Base-by-base conservation (phyloP, 192 early-diverging fungal species). In the Haplosporangium gracile region DNA sequence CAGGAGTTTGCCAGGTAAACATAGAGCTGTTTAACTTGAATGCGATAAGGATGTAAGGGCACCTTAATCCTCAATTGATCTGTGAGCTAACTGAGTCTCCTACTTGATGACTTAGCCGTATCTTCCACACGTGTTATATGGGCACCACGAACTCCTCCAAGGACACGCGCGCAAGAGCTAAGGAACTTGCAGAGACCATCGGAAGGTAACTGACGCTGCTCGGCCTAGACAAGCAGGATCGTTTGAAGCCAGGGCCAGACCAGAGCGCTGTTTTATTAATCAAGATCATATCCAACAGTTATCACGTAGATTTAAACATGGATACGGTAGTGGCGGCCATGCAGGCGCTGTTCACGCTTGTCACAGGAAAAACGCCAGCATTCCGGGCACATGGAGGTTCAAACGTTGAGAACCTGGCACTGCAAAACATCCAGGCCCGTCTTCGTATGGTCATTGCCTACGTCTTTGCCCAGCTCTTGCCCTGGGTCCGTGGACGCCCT, bases 101-200 rank as follows among this genome's bases (percentile, higher is more conserved):
- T 45, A n/a, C 39, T 18, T 75, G 20, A 16, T n/a, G 78, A 15
- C 40, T 15, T 74, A 91, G 91, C 39, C 93, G 91, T 13, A 91
- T 99, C 39, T 98, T 99, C 82, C 95, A 98, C 79, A 99, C 99
- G 0, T 95, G 96, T 83, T 99, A 97, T 70, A 98, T 99, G 98
- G 97, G 97, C 8, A 97, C 99, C 2, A 79, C 82, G 32, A 98
- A 99, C 89, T 99, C 99, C 18, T 95, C 94, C 20, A 70, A 76
- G 13, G 98, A 99, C 49, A 99, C 99, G 0, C 92, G 96, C 5
- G 49, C 80, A 8, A 91, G 99, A n/a, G 97, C 98, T 7, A 92
- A 91, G 68, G 82, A 93, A 24, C 91, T 99, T 39, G 97, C 99
- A 2, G 79, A 91, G 43, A 85, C 88, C 18, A 97, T 99, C 68